Evolutionary conservation across 2,329 filamentous ascomycete genomes (phyloP).

Genomic region (Beauveria sp.): DNA sequence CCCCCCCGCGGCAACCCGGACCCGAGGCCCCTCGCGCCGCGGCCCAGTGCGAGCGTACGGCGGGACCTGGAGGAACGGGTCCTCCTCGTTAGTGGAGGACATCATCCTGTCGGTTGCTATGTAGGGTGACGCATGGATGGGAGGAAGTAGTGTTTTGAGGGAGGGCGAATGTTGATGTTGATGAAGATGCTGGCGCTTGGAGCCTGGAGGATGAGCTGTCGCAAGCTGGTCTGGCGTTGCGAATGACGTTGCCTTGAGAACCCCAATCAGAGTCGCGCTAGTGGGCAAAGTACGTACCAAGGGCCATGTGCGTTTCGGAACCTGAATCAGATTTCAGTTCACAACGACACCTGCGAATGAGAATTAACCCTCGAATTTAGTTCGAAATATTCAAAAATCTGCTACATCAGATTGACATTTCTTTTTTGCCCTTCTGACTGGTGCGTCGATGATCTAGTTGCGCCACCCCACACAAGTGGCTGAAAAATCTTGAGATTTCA

Average conservation of each 20-base stretch:
- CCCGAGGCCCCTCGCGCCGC: no score
- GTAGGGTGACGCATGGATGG: constrained; percentile 15
- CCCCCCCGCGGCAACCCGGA: no score
- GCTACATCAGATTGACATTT: neutral
- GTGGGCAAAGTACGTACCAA: neutral
- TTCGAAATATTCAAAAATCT: neutral
- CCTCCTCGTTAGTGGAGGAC: constrained; percentile 59
- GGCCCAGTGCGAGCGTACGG: constrained; percentile 49
- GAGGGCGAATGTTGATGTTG: neutral
- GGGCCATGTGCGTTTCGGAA: neutral
- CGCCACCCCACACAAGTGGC: neutral
- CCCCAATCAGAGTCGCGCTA: constrained; percentile 1
- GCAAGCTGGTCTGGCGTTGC: constrained; percentile 14
- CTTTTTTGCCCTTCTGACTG: neutral
- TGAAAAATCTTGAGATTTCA: neutral
- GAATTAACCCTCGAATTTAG: neutral
- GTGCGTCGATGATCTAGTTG: neutral
- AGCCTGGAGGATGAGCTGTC: constrained; percentile 11
- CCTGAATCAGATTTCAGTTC: no score
- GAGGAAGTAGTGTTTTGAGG: neutral
- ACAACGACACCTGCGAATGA: neutral
- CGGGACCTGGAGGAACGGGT: constrained; percentile 66
- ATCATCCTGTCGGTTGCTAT: constrained; percentile 42
- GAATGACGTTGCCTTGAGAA: constrained; percentile 24
- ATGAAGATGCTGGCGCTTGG: constrained; percentile 14